These are phyloP conservation scores for Purpureocillium lavendulum DNA, from an alignment of 2,329 filamentous ascomycete species.

Conservation along the genomic window DNA sequence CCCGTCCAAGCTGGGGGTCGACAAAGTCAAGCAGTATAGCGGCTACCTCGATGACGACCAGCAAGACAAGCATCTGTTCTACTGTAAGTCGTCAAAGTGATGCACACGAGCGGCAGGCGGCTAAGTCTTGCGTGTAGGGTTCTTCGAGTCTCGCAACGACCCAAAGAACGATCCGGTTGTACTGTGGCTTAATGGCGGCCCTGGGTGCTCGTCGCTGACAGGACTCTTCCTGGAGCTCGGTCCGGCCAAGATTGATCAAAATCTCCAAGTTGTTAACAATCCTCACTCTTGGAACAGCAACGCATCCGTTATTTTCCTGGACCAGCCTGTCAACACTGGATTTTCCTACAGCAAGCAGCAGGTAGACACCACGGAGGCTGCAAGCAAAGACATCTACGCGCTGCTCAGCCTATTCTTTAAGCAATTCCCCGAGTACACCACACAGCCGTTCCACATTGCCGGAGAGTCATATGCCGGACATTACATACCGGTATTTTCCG, in stretches of 20 bases:
- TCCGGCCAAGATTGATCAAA: slow-evolving; percentile 73
- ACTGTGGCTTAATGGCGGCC: slow-evolving; percentile 88
- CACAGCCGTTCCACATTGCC: slow-evolving; percentile 93
- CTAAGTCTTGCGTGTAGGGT: slow-evolving; percentile 50
- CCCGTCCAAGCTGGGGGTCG: slow-evolving; percentile 74
- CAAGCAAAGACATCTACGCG: slow-evolving; percentile 94
- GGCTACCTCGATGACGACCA: slow-evolving; percentile 94
- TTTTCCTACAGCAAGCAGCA: slow-evolving; percentile 88
- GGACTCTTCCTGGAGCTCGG: slow-evolving; percentile 96
- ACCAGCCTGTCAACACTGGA: slow-evolving; percentile 96
- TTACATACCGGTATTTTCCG: slow-evolving; percentile 86
- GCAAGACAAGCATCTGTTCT: slow-evolving; percentile 95
- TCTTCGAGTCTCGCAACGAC: slow-evolving; percentile 97
- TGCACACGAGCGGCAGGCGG: not conserved
- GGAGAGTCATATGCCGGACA: slow-evolving; percentile 92
- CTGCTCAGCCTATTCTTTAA: slow-evolving; percentile 96
- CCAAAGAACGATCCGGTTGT: slow-evolving; percentile 92
- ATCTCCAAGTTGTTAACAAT: slow-evolving; percentile 76
- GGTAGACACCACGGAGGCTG: slow-evolving; percentile 87
- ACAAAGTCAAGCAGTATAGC: slow-evolving; percentile 93
- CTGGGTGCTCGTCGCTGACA: slow-evolving; percentile 90
- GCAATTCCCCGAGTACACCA: slow-evolving; percentile 89
- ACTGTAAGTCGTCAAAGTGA: slow-evolving; percentile 57
- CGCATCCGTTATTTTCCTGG: slow-evolving; percentile 96
- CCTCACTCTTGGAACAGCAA: slow-evolving; percentile 92